phyloP scores from a whole-genome alignment of 257 asterid species.

The Eustoma russellianum region DNA sequence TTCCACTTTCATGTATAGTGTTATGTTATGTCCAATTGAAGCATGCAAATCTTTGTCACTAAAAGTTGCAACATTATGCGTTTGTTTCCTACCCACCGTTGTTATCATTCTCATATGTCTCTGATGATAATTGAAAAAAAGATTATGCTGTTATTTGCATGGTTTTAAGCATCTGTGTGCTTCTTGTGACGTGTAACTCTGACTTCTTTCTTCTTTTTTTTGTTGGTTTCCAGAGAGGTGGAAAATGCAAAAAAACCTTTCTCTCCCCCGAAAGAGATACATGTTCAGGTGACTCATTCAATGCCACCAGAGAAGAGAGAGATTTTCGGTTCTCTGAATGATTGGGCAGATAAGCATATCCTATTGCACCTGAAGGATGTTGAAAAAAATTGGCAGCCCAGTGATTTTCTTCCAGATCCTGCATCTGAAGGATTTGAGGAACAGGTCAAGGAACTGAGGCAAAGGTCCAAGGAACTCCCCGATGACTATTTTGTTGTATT shows the following conservation, averaged over 20 bases:
- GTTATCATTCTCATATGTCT: not conserved
- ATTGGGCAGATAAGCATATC: conserved; percentile 52
- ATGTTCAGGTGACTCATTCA: conserved; percentile 57
- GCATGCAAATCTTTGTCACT: too few species aligned
- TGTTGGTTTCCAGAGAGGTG: conserved; percentile 36
- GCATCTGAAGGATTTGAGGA: conserved; percentile 71
- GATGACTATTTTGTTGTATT: conserved; percentile 51
- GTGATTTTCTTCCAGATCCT: conserved; percentile 61
- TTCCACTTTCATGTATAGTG: too few species aligned
- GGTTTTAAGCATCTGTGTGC: not conserved
- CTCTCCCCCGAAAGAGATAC: conserved; percentile 54
- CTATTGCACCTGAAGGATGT: conserved; percentile 58
- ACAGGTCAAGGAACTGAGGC: conserved; percentile 62
- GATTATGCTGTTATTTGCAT: not conserved
- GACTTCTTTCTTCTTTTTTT: not conserved
- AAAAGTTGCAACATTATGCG: too few species aligned
- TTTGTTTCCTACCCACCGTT: too few species aligned
- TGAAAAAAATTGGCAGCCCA: conserved; percentile 67
- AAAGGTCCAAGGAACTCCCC: conserved; percentile 53
- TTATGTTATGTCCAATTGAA: too few species aligned
- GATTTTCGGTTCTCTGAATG: conserved; percentile 46
- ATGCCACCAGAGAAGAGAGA: conserved; percentile 61
- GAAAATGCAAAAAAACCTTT: conserved; percentile 38
- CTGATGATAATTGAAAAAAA: not conserved
- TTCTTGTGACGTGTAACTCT: conserved; percentile 2